These are phyloP conservation scores for Ustilago cynodontis DNA, from an alignment of 1,284 basidiomycete species.

Conservation along the genomic window DNA sequence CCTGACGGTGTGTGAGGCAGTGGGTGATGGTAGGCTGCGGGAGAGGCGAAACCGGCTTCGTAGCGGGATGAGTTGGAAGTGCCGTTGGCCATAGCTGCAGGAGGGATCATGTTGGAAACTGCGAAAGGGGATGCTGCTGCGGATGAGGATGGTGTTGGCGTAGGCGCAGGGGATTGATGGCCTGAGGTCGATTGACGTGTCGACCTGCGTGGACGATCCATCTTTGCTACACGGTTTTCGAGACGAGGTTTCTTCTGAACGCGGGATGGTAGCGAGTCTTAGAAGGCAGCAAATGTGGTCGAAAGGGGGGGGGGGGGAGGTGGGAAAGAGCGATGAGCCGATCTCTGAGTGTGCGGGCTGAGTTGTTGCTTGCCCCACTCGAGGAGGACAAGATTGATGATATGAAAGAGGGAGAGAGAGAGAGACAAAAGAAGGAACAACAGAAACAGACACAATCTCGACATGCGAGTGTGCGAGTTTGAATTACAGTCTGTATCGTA, in stretches of 20 bases:
- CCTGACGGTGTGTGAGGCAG: conserved; percentile 27
- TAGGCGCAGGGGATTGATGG: conserved; percentile 33
- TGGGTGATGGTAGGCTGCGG: conserved; percentile 9
- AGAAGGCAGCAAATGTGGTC: not conserved
- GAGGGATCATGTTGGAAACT: conserved; percentile 13
- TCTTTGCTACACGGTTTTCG: not conserved
- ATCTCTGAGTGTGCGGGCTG: no score
- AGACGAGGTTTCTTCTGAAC: not conserved
- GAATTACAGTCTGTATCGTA: no score
- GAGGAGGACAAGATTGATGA: no score
- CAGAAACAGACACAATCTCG: no score
- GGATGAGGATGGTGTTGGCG: conserved; percentile 13
- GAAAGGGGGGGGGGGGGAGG: not conserved
- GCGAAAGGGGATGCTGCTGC: conserved; percentile 8
- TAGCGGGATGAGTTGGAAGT: conserved; percentile 28
- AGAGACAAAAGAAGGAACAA: no score
- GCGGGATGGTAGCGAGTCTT: not conserved
- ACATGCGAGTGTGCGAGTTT: no score
- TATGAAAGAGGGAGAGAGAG: no score
- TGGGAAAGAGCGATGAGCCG: no score
- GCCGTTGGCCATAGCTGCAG: conserved; percentile 36
- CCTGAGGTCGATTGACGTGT: conserved; percentile 43
- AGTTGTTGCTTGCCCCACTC: no score
- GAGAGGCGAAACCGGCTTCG: conserved; percentile 30
- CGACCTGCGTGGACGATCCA: conserved; percentile 52